Percentiles rank a stretch among this genome's conserved stretches.
Evolutionary conservation across 306 rosid genomes (phyloP).

Genomic region (Acacia confusa): DNA sequence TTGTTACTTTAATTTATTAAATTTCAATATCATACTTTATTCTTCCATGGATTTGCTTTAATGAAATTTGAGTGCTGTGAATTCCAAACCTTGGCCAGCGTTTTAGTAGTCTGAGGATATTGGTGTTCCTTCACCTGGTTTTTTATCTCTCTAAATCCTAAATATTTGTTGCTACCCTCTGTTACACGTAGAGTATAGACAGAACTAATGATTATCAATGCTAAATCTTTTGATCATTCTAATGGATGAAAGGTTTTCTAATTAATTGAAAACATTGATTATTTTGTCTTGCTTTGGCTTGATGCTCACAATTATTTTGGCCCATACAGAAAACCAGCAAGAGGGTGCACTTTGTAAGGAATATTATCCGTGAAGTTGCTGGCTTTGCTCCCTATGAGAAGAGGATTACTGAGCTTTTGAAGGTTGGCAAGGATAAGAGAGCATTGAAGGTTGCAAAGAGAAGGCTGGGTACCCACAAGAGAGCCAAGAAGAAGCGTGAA

Average conservation of each 20-base stretch:
- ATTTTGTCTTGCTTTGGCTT: background rate
- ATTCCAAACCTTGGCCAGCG: background rate
- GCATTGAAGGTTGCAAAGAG: constrained; percentile 83
- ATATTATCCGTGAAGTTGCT: constrained; percentile 77
- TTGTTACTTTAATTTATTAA: background rate
- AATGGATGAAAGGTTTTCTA: background rate
- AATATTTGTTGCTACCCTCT: background rate
- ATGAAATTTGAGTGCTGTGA: background rate
- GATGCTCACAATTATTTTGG: background rate
- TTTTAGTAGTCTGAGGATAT: background rate
- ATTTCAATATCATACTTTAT: background rate
- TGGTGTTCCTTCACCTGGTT: background rate
- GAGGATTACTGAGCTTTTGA: constrained; percentile 92
- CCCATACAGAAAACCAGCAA: constrained; percentile 70
- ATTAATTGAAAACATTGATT: background rate
- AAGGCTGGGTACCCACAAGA: constrained; percentile 90
- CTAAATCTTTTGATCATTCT: background rate
- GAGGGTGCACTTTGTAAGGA: constrained; percentile 79
- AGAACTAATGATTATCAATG: background rate
- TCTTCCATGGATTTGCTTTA: background rate
- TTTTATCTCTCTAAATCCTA: background rate
- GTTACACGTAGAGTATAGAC: background rate
- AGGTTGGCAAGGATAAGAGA: constrained; percentile 93
- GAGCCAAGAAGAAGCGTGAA: constrained; percentile 91
- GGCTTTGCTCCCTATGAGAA: constrained; percentile 93